Base-by-base conservation (phyloP, 257 asterid species). In the Scutellaria galericulata region DNA sequence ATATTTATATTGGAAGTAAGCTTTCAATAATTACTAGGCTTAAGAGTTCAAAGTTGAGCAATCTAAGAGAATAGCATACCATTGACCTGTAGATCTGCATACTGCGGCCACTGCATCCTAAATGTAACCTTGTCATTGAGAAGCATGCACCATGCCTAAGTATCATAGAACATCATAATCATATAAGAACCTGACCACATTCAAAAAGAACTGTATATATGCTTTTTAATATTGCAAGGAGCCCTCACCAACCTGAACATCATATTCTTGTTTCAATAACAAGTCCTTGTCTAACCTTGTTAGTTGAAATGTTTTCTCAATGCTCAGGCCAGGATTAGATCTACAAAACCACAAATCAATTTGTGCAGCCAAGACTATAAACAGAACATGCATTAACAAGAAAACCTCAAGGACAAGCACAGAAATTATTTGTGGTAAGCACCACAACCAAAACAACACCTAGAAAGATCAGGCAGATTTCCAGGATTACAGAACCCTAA, bases 71-170 rank as follows among this genome's bases (percentile, higher is more conserved):
- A 86, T 74, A 77, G 47, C 73, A 79, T 89, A 95, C 99, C 98
- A 80, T 95, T 95, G 78, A 95, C 84, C 86, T 90, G 97, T 59
- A 95, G 86, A 71, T 92, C 98, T 14, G 98, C 96, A 78, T 95
- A 86, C 63, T 85, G 99, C 74, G 97, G 99, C 99, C 99, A 95
- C 81, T 95, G 99, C 97, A 95, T 90, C 84, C 99, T 87, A 80
- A 87, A 92, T 45, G 88, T 81, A 70, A 95, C 99, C 87, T 95
- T 89, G 89, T 95, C 99, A 77, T 95, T 92, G 74, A 95, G 90
- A 75, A 95, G 98, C 96, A 95, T 92, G 88, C 98, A 92, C 99
- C 99, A 95, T 12, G 86, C 99, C 99, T 92, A 81, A 56, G 64
- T 64, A 79, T 22, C 62, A 59, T 12, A 59, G 5, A 73, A 77